A percentile compares a stretch with the other conserved stretches of the same genome.
phyloP scores from a whole-genome alignment of 495 filamentous ascomycete genomes.

The Lophium mytilinum region DNA sequence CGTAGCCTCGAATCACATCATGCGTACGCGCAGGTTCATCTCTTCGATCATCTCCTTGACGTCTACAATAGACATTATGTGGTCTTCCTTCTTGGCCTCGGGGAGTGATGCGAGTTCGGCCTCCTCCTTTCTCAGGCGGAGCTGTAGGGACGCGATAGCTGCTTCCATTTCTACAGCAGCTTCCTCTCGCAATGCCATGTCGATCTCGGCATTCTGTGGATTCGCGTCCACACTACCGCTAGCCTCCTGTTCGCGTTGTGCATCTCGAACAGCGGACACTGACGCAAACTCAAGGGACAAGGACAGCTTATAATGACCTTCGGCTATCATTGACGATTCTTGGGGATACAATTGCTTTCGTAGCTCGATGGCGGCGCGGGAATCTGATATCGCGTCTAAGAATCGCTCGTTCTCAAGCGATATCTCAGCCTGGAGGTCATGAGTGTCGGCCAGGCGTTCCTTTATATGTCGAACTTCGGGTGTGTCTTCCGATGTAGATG shows the following conservation, averaged over 20 bases:
- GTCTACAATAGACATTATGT: conserved; percentile 17
- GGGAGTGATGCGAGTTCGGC: conserved; percentile 4
- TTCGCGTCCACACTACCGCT: background rate
- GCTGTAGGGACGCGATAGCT: conserved; percentile 19
- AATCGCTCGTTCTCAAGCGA: conserved; percentile 92
- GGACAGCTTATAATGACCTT: conserved; percentile 93
- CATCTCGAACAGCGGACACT: conserved; percentile 52
- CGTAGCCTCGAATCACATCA: background rate
- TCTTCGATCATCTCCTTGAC: conserved; percentile 22
- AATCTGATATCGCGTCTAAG: conserved; percentile 68
- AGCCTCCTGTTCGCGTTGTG: conserved; percentile 29
- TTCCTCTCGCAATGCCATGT: conserved; percentile 24
- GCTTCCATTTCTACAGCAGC: conserved; percentile 22
- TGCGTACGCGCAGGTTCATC: conserved; percentile 22
- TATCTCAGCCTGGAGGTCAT: conserved; percentile 88
- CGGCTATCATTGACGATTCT: conserved; percentile 75
- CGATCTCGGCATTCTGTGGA: conserved; percentile 15
- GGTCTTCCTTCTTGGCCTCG: conserved; percentile 17
- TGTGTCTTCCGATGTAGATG: conserved; percentile 2
- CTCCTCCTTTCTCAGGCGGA: conserved; percentile 18
- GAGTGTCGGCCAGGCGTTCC: conserved; percentile 80
- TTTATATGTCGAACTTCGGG: conserved; percentile 53
- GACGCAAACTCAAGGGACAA: conserved; percentile 91
- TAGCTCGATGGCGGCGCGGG: conserved; percentile 63
- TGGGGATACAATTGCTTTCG: conserved; percentile 67